Conservation (phyloP, 2,329 filamentous ascomycete species). For the Stemphylium lycopersici region DNA sequence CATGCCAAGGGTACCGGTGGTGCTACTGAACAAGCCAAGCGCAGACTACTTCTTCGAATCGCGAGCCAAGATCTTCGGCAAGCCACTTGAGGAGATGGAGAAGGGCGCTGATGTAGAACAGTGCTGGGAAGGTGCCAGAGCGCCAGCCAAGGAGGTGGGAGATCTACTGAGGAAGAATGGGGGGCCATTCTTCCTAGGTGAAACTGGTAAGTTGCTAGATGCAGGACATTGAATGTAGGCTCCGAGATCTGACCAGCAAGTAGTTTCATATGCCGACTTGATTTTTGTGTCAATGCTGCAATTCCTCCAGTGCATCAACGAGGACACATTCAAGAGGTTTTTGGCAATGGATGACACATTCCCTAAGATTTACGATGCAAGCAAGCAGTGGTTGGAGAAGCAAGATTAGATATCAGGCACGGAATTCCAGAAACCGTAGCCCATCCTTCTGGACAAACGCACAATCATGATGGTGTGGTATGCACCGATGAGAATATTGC, state of each 20-base stretch:
- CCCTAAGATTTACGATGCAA: slow-evolving; percentile 48
- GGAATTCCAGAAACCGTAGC: no score
- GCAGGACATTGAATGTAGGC: neutral
- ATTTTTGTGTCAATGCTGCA: slow-evolving; percentile 59
- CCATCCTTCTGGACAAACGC: no score
- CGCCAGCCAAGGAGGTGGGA: slow-evolving; percentile 44
- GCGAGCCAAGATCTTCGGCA: slow-evolving; percentile 58
- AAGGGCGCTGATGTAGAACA: slow-evolving; percentile 57
- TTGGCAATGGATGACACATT: slow-evolving; percentile 50
- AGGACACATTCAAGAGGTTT: slow-evolving; percentile 49
- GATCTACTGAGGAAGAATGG: slow-evolving; percentile 60
- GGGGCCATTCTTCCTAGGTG: slow-evolving; percentile 68
- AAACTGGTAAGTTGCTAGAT: slow-evolving; percentile 50
- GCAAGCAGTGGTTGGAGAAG: slow-evolving; percentile 48
- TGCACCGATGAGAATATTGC: no score
- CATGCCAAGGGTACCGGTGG: slow-evolving; percentile 55
- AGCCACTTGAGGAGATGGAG: slow-evolving; percentile 59
- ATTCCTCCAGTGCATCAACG: slow-evolving; percentile 48
- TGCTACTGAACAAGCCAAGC: slow-evolving; percentile 60
- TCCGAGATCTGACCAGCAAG: neutral
- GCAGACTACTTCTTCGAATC: slow-evolving; percentile 63
- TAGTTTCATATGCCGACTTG: slow-evolving; percentile 55
- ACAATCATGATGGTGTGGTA: neutral
- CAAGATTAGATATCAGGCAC: slow-evolving; percentile 33
- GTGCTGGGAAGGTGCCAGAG: slow-evolving; percentile 57